Conservation (phyloP, 2,329 filamentous ascomycete species). For the Periconia sp. region DNA sequence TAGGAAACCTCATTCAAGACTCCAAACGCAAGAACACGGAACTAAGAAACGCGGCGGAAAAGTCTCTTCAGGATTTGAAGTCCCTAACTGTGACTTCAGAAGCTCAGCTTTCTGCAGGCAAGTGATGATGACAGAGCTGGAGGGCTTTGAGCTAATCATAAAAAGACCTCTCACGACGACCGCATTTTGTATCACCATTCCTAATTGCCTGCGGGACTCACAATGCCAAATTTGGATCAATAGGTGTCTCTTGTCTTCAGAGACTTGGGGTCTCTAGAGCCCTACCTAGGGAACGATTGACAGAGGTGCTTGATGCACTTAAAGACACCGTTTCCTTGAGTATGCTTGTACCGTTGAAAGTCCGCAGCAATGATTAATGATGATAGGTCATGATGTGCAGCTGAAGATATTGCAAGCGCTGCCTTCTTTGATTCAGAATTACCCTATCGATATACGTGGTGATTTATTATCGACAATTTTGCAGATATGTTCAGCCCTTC, state of each 20-base stretch:
- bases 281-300: slow-evolving; percentile 77
- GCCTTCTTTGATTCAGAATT: slow-evolving; percentile 89
- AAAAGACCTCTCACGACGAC: slow-evolving; percentile 79
- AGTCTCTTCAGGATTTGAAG: slow-evolving; percentile 89
- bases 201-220: slow-evolving; percentile 89
- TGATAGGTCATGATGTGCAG: slow-evolving; percentile 78
- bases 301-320: slow-evolving; percentile 86
- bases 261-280: slow-evolving; percentile 83
- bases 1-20: slow-evolving; percentile 90
- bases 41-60: slow-evolving; percentile 88
- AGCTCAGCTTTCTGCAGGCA: slow-evolving; percentile 74
- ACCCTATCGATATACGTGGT: slow-evolving; percentile 79
- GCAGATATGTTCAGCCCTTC: slow-evolving; percentile 89
- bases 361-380: slow-evolving; percentile 17
- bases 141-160: slow-evolving; percentile 30
- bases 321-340: slow-evolving; percentile 77
- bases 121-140: slow-evolving; percentile 16
- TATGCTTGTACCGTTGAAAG: slow-evolving; percentile 44
- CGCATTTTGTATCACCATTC: slow-evolving; percentile 90
- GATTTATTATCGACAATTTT: slow-evolving; percentile 81
- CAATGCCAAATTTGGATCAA: slow-evolving; percentile 87
- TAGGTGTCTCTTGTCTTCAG: slow-evolving; percentile 87
- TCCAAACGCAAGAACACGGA: slow-evolving; percentile 95
- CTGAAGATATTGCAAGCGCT: slow-evolving; percentile 94
- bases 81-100: slow-evolving; percentile 76